A percentile compares a stretch with the other conserved stretches of the same genome.
Conservation (phyloP, 2,329 filamentous ascomycete genomes). For the Hysterium pulicare region DNA sequence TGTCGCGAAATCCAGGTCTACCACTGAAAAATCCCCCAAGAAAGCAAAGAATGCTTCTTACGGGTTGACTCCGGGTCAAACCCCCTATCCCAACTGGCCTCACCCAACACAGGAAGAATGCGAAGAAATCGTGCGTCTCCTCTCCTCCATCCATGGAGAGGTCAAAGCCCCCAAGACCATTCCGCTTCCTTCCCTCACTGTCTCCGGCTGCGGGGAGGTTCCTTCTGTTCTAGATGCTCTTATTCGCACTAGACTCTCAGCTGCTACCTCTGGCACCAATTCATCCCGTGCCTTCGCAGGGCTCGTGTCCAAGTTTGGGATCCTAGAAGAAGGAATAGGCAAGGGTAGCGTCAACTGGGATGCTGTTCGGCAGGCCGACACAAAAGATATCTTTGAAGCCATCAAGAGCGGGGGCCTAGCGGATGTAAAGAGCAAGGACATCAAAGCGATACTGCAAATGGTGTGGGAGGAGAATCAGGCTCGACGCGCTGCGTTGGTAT, state of each 20-base stretch:
- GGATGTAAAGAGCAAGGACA: slow-evolving; percentile 66
- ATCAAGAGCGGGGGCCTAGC: slow-evolving; percentile 71
- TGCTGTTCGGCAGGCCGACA: slow-evolving; percentile 58
- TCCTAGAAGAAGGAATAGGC: slow-evolving; percentile 59
- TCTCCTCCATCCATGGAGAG: slow-evolving; percentile 64
- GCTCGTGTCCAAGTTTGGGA: slow-evolving; percentile 62
- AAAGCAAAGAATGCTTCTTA: slow-evolving; percentile 42
- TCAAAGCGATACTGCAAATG: slow-evolving; percentile 70
- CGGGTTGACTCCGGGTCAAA: slow-evolving; percentile 46
- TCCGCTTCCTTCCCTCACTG: slow-evolving; percentile 64
- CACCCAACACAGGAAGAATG: slow-evolving; percentile 68
- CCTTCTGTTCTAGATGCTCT: slow-evolving; percentile 63
- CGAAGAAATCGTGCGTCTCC: slow-evolving; percentile 62
- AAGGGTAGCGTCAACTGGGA: slow-evolving; percentile 75
- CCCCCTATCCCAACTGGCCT: slow-evolving; percentile 66
- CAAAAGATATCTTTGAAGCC: slow-evolving; percentile 62
- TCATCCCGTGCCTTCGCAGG: slow-evolving; percentile 65
- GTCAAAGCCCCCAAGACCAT: slow-evolving; percentile 63
- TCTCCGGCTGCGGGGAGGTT: slow-evolving; percentile 68
- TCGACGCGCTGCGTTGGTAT: slow-evolving; percentile 49
- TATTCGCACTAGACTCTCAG: slow-evolving; percentile 60
- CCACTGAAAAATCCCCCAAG: slow-evolving; percentile 29
- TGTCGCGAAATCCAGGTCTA: slow-evolving; percentile 22
- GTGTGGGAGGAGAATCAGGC: slow-evolving; percentile 66
- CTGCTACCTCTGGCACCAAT: slow-evolving; percentile 58